Base-by-base conservation (phyloP, 441 rosid species). In the Melastoma candidum region DNA sequence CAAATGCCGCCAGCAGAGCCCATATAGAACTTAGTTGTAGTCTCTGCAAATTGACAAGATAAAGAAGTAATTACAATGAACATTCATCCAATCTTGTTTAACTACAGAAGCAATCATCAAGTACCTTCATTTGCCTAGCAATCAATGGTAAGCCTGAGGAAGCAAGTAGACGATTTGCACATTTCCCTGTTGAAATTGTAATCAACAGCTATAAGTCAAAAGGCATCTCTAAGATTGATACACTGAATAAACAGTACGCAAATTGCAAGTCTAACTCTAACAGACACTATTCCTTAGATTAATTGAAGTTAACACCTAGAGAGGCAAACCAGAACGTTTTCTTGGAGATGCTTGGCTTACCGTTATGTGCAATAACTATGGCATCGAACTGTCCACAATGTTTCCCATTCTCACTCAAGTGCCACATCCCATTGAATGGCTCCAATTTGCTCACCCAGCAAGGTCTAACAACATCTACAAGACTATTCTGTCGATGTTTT, bases 1-100 rank as follows among this genome's bases (percentile, higher is more conserved):
- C 88, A 70, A 90, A 90, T 57, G 98, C 96, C 52, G 95, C 98
- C 47, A 90, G 84, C 27, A 90, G 82, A n/a, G 96, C 93, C 98
- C 96, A 87, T 65, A 90, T 85, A 26, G 96, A 78, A 74, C 83
- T 90, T 71, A 90, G 74, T 44, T 87, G 88, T 49, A 90, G 70
- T 57, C 74, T 80, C 95, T 90, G 68, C 50, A 67, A 41, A 24
- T 24, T 12, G 27, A 36, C 48, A 57, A 49, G 11, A 54, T 22
- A 43, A 29, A 43, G 4, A 12, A 24, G 55, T 13, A n/a, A 27
- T 45, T 62, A 50, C 46, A 50, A 58, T 44, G 44, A 46, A 50
- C 11, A 56, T 51, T 17, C 48, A 25, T 58, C 11, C 9, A 11
- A 1, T 39, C 25, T 14, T 46, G 41, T 8, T 43, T 51, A 29